Conservation (phyloP, 768 basidiomycete genomes). For the Harrya chromipes region DNA sequence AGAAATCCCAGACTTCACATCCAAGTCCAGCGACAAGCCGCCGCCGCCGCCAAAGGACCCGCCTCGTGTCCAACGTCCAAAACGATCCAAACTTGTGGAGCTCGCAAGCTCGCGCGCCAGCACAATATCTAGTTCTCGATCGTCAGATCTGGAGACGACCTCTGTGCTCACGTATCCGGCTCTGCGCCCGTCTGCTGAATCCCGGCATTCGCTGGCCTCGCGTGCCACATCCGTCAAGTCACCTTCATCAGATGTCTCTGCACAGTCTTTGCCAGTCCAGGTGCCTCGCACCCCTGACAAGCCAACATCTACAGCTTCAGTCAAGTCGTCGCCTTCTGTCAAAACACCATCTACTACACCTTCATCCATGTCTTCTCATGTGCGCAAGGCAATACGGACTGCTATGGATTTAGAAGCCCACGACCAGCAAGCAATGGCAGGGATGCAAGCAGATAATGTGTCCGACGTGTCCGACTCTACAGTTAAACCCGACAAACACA, state of each 20-base stretch:
- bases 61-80: constrained; percentile 26
- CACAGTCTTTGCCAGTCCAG: constrained; percentile 10
- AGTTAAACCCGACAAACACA: constrained; percentile 15
- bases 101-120: constrained; percentile 65
- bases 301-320: constrained; percentile 13
- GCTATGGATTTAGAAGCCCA: constrained; percentile 60
- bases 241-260: constrained; percentile 18
- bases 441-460: constrained; percentile 8
- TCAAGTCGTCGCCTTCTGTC: constrained; percentile 25
- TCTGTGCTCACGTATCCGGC: constrained; percentile 72
- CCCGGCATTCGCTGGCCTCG: constrained; percentile 36
- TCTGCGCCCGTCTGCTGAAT: constrained; percentile 65
- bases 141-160: constrained; percentile 51
- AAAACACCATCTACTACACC: constrained; percentile 30
- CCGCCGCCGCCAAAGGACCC: constrained; percentile 25
- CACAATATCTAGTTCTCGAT: constrained; percentile 48
- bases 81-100: constrained; percentile 65
- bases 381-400: constrained; percentile 63
- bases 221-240: constrained; percentile 18
- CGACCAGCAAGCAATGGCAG: constrained; percentile 33
- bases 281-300: constrained; percentile 25
- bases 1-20: constrained; percentile 51
- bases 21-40: constrained; percentile 40
- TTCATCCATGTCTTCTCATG: constrained; percentile 57
- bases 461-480: constrained; percentile 25